Percentiles rank a stretch among this genome's conserved stretches.
Evolutionary conservation across 352 stramenopile species (phyloP).

Genomic region (Pythium sp.): DNA sequence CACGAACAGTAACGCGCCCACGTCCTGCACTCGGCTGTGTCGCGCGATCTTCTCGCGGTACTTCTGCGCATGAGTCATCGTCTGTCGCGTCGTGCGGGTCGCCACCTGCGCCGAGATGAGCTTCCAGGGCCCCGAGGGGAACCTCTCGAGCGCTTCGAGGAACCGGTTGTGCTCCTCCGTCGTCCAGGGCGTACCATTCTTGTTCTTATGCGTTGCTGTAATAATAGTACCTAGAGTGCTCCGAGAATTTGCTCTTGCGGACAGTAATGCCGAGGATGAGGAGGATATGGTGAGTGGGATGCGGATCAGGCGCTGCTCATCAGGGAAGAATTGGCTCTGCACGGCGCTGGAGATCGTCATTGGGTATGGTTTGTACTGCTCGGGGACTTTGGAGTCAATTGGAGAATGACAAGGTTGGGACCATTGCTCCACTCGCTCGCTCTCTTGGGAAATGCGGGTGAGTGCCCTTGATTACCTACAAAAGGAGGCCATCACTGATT

Average conservation of each 20-base stretch:
- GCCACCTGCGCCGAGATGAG: conserved; percentile 27
- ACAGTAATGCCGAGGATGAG: background rate
- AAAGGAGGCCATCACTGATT: background rate
- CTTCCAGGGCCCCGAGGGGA: conserved; percentile 27
- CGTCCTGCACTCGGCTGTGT: background rate
- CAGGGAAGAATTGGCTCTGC: conserved; percentile 12
- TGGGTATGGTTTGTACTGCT: background rate
- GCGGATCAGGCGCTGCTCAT: conserved; percentile 13
- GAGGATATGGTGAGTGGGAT: background rate
- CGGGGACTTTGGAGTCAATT: background rate
- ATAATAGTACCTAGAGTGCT: background rate
- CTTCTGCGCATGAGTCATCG: conserved; percentile 41
- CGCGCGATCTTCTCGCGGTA: conserved; percentile 35
- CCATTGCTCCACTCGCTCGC: background rate
- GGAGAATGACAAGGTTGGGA: background rate
- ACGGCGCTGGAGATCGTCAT: conserved; percentile 11
- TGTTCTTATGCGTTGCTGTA: background rate
- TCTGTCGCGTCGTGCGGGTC: conserved; percentile 26
- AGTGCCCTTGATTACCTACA: background rate
- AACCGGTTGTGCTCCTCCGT: conserved; percentile 37
- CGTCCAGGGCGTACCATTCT: conserved; percentile 31
- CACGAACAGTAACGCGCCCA: background rate
- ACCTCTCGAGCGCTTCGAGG: conserved; percentile 30
- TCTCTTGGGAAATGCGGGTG: background rate
- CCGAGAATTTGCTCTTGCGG: background rate